These are phyloP conservation scores for Phialemonium atrogriseum DNA, from an alignment of 2,329 filamentous ascomycete genomes.

Conservation along the genomic window DNA sequence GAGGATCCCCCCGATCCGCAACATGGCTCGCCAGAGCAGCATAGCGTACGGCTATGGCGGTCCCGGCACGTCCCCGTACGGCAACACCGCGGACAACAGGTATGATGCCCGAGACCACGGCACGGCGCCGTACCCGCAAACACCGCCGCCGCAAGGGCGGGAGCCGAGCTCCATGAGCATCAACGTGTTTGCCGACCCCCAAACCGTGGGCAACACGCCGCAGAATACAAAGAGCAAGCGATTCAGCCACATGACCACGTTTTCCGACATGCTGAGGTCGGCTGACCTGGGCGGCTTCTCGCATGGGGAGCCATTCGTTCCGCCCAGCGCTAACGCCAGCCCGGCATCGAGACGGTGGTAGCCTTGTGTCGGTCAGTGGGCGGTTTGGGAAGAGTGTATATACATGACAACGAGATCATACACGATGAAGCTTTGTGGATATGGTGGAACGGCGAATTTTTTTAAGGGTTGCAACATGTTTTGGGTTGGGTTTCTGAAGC, in stretches of 20 bases:
- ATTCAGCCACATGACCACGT: conserved; percentile 32
- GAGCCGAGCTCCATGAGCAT: conserved; percentile 41
- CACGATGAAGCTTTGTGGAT: background rate
- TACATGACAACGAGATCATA: too few species aligned
- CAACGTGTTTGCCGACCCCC: conserved; percentile 43
- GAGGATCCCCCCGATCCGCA: conserved; percentile 26
- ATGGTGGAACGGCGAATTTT: background rate
- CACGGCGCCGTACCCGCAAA: conserved; percentile 9
- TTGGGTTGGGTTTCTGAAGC: too few species aligned
- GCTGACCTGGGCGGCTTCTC: conserved; percentile 33
- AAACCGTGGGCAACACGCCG: conserved; percentile 26
- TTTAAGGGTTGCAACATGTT: too few species aligned
- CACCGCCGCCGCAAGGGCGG: conserved; percentile 24
- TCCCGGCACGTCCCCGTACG: conserved; percentile 6
- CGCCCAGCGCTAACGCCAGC: conserved; percentile 11
- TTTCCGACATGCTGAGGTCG: conserved; percentile 45
- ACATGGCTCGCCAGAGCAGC: conserved; percentile 20
- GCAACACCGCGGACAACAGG: conserved; percentile 1
- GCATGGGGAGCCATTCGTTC: conserved; percentile 33
- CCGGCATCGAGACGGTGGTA: conserved; percentile 4
- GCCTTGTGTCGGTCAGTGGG: too few species aligned
- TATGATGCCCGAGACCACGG: background rate
- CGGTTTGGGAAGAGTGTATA: too few species aligned
- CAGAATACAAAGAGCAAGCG: conserved; percentile 4
- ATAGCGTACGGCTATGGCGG: conserved; percentile 13